Base-by-base conservation (phyloP, 108 stramenopile genomes). In the Cyclotella distinguenda region DNA sequence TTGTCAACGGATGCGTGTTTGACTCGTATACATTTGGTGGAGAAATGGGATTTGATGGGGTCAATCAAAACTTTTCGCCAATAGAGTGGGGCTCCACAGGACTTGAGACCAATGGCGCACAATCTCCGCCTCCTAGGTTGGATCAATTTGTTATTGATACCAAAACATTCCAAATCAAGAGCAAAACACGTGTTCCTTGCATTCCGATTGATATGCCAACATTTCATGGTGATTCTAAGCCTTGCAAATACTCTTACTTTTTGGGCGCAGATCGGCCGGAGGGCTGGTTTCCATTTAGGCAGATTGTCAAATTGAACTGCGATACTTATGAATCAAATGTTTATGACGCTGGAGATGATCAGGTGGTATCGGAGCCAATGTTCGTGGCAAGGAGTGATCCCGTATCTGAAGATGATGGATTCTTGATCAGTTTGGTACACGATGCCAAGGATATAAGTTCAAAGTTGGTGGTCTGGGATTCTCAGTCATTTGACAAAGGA, bases 241-340 rank as follows among this genome's bases (percentile, higher is more conserved):
- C 19, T 19, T 47, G 56, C 16, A 23, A 40, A 34, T 48, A 69
- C 30, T 47, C 59, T 22, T 69, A 69, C 22, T 69, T 69, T 38
- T 36, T 69, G 33, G 68, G 68, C 10, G 68, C 68, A n/a, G 60
- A 44, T 12, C 19, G 68, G 21, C 60, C 68, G 5, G 68, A 69
- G 18, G 68, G 68, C 6, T 69, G 68, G 68, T 69, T 69, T 48
- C 68, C 68, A 4, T 69, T 69, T 26, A 54, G 45, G 16, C 60
- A 60, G 46, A 47, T 69, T 47, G 68, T 69, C 0, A 60, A 69
- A 23, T 22, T 69, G 32, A 40, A 69, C 39, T 69, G 52, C 12
- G 60, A 69, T n/a, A 69, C 68, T 6, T 61, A 28, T 0, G 59
- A 69, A 38, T 61, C 59, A 6, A 21, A n/a, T 22, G 47, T 48